Percentiles rank a stretch among this genome's conserved stretches.
phyloP scores from a whole-genome alignment of 2,329 filamentous ascomycete species.

The Claviceps paspali region DNA sequence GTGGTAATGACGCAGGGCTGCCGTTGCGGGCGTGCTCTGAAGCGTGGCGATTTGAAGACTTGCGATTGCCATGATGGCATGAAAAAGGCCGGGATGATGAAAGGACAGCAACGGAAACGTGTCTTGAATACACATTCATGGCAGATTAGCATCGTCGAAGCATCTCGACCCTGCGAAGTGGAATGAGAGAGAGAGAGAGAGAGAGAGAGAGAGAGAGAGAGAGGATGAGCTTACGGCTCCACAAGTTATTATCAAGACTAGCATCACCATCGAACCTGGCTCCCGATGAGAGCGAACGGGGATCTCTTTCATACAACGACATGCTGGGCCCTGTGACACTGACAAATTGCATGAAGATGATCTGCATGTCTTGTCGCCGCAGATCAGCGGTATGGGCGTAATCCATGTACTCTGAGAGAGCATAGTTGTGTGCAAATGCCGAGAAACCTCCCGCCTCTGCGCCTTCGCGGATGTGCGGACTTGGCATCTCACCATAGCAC shows the following conservation, averaged over 20 bases:
- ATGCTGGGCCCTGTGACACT: constrained; percentile 75
- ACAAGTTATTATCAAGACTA: constrained; percentile 47
- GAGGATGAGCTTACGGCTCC: constrained; percentile 36
- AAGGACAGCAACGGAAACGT: constrained; percentile 73
- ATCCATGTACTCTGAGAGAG: constrained; percentile 51
- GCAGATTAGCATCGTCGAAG: not conserved
- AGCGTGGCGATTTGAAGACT: constrained; percentile 80
- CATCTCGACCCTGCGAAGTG: too few species aligned
- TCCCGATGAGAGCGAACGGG: constrained; percentile 50
- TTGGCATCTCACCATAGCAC: constrained; percentile 21
- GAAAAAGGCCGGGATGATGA: constrained; percentile 71
- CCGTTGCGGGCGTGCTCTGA: constrained; percentile 56
- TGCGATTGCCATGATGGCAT: constrained; percentile 76
- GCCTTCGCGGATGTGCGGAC: constrained; percentile 16
- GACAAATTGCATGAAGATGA: constrained; percentile 84
- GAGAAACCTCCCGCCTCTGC: constrained; percentile 35
- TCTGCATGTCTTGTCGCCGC: constrained; percentile 63
- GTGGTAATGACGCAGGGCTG: constrained; percentile 85
- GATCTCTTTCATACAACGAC: constrained; percentile 75
- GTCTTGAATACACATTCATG: too few species aligned
- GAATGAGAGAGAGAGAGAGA: too few species aligned
- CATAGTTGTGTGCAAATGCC: constrained; percentile 29
- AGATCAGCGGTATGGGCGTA: constrained; percentile 55
- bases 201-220: not conserved
- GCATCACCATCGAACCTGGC: constrained; percentile 44